phyloP scores from a whole-genome alignment of 176 grass and related monocot genomes.

The Avena atlantica region DNA sequence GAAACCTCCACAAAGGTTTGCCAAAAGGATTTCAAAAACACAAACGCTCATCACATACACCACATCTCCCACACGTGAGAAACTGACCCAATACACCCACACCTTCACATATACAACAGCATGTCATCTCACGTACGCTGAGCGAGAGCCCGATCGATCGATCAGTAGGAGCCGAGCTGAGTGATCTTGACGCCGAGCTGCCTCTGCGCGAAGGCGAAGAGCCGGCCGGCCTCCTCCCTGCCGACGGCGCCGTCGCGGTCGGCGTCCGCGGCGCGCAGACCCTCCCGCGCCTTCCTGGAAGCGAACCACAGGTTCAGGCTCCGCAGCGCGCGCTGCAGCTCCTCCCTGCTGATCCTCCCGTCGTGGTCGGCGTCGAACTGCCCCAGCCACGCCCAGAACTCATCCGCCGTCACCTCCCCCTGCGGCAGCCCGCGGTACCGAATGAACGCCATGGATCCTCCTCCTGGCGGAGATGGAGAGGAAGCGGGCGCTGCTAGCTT shows the following conservation, averaged over 20 bases:
- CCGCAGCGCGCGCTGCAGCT: conserved; percentile 65
- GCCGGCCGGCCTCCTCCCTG: conserved; percentile 40
- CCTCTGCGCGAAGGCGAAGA: conserved; percentile 66
- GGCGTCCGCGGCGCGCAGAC: conserved; percentile 53
- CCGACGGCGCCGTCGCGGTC: conserved; percentile 57
- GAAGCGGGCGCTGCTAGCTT: not conserved
- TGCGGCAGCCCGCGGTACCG: conserved; percentile 55
- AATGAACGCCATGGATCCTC: conserved; percentile 58
- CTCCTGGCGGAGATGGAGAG: not conserved
- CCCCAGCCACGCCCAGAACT: conserved; percentile 80
- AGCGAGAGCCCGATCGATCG: not conserved
- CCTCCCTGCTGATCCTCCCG: conserved; percentile 65
- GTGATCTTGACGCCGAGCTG: conserved; percentile 67
- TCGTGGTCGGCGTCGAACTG: conserved; percentile 74
- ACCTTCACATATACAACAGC: no score
- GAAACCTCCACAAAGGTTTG: no score
- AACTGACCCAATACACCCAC: no score
- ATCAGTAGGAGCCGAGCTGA: conserved; percentile 42
- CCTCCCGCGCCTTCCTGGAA: conserved; percentile 67
- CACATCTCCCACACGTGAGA: no score
- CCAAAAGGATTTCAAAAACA: no score
- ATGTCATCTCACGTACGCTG: no score
- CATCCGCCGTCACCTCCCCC: conserved; percentile 64
- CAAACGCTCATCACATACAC: no score
- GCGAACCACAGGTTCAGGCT: conserved; percentile 73